These are phyloP conservation scores for Dacryopinax primogenitus DNA, from an alignment of 768 basidiomycete genomes.

Conservation along the genomic window DNA sequence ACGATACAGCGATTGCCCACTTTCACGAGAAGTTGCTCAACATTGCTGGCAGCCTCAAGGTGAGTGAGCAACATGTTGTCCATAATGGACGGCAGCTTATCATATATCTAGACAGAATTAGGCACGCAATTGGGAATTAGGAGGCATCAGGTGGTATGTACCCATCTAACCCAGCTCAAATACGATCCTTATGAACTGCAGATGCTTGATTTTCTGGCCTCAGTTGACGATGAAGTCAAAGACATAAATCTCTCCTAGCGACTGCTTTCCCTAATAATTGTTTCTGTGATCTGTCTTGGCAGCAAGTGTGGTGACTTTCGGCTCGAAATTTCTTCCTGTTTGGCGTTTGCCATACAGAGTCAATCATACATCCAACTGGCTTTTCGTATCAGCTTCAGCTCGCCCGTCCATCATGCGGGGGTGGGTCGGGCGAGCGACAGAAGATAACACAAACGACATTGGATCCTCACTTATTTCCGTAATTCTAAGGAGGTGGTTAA, in stretches of 20 bases:
- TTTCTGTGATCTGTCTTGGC: too few relatives aligned
- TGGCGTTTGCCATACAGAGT: too few relatives aligned
- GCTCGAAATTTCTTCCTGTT: too few relatives aligned
- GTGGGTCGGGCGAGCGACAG: too few relatives aligned
- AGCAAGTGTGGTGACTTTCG: too few relatives aligned
- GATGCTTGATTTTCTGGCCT: neutral
- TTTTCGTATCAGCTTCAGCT: too few relatives aligned
- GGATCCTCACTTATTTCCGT: too few relatives aligned
- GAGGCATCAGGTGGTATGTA: slow-evolving; percentile 55
- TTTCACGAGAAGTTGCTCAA: slow-evolving; percentile 77
- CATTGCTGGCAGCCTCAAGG: slow-evolving; percentile 59
- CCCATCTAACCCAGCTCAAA: neutral
- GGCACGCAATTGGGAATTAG: slow-evolving; percentile 56
- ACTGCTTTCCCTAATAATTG: too few relatives aligned
- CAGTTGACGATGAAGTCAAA: neutral
- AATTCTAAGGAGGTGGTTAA: too few relatives aligned
- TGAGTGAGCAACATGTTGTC: too few relatives aligned
- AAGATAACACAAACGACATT: neutral
- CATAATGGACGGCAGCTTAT: neutral
- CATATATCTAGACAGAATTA: slow-evolving; percentile 37
- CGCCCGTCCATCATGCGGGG: too few relatives aligned
- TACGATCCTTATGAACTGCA: neutral
- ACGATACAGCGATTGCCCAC: slow-evolving; percentile 55
- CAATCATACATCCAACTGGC: too few relatives aligned
- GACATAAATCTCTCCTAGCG: neutral